Evolutionary conservation across 163 green algal species (phyloP).

Genomic region (Volvox carteri): DNA sequence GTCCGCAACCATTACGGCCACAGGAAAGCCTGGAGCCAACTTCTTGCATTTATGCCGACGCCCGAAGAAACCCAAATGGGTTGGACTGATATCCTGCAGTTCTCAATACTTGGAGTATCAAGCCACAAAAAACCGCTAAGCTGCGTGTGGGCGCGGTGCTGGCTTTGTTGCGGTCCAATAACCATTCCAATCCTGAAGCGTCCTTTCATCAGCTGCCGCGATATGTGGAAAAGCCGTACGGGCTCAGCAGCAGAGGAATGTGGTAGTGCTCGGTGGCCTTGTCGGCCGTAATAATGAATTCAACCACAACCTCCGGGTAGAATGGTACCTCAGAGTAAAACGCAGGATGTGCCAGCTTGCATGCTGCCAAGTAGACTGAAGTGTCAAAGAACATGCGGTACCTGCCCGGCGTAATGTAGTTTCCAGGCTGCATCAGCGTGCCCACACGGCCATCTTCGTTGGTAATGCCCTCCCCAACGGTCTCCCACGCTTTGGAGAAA

Average conservation of each 20-base stretch:
- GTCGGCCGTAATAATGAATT: conserved; percentile 83
- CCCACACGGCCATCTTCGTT: conserved; percentile 87
- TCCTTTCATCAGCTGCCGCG: conserved; percentile 84
- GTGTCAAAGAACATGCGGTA: conserved; percentile 92
- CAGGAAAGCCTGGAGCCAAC: too few relatives aligned
- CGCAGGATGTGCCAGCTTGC: conserved; percentile 68
- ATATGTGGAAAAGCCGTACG: conserved; percentile 96
- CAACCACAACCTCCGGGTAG: conserved; percentile 87
- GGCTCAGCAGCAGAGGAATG: conserved; percentile 93
- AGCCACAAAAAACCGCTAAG: too few relatives aligned
- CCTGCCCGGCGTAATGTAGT: conserved; percentile 72
- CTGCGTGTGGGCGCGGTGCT: too few relatives aligned
- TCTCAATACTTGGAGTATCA: too few relatives aligned
- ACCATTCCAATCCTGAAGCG: too few relatives aligned
- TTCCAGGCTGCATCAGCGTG: conserved; percentile 73
- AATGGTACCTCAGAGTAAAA: conserved; percentile 83
- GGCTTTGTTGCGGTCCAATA: too few relatives aligned
- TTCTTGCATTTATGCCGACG: too few relatives aligned
- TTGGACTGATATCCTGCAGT: too few relatives aligned
- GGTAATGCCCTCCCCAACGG: conserved; percentile 69
- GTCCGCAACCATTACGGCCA: too few relatives aligned
- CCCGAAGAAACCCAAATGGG: too few relatives aligned
- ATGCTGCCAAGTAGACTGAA: conserved; percentile 79
- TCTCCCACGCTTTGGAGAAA: conserved; percentile 55
- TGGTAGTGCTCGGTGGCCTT: conserved; percentile 92